Percentiles rank a stretch among this genome's conserved stretches.
Conservation (phyloP, 495 filamentous ascomycete genomes). For the Aspergillus taichungensis region DNA sequence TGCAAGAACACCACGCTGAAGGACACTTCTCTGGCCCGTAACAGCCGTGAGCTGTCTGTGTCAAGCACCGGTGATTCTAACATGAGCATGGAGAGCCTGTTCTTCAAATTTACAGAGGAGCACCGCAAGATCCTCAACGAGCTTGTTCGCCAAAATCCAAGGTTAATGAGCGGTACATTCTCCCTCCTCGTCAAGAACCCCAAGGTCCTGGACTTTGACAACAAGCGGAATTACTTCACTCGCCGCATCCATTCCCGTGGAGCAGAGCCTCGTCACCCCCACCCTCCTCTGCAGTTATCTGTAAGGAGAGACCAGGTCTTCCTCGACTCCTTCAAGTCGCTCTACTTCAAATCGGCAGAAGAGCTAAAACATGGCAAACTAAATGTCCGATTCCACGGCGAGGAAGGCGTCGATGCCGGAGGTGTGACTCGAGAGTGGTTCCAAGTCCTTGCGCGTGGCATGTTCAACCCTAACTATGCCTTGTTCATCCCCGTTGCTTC, state of each 20-base stretch:
- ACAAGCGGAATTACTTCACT: constrained; percentile 99
- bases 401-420: constrained; percentile 96
- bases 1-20: constrained; percentile 93
- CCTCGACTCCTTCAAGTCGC: constrained; percentile 91
- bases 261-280: constrained; percentile 52
- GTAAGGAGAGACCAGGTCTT: constrained; percentile 94
- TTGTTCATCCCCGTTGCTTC: constrained; percentile 93
- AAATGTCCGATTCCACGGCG: constrained; percentile 92
- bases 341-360: constrained; percentile 89
- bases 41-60: constrained; percentile 59
- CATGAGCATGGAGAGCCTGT: constrained; percentile 74
- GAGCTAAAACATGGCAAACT: constrained; percentile 98
- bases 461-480: constrained; percentile 98
- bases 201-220: constrained; percentile 98
- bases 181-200: constrained; percentile 94
- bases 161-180: constrained; percentile 97
- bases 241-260: constrained; percentile 76
- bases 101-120: constrained; percentile 98
- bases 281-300: constrained; percentile 75
- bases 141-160: constrained; percentile 90
- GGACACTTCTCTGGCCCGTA: constrained; percentile 49
- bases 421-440: constrained; percentile 99
- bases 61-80: constrained; percentile 61
- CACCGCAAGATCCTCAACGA: constrained; percentile 98
- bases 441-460: constrained; percentile 91